Conservation (phyloP, 495 filamentous ascomycete species). For the Aspergillus asperescens region DNA sequence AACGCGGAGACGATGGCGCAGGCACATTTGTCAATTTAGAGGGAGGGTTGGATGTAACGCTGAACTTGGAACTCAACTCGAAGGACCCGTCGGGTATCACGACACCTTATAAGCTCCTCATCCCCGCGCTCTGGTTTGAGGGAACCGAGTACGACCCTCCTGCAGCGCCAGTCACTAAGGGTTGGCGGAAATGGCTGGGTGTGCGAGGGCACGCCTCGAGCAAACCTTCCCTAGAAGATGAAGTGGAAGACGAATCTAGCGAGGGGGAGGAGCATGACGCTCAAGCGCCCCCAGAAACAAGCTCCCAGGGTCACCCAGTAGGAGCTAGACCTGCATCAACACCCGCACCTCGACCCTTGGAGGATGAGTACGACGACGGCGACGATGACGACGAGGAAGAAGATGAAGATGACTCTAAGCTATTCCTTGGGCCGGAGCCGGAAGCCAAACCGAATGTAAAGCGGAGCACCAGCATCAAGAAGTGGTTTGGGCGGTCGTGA, state of each 20-base stretch:
- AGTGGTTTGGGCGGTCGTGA: slow-evolving; percentile 38
- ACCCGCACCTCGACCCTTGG: neutral
- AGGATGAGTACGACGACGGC: neutral
- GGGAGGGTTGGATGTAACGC: slow-evolving; percentile 72
- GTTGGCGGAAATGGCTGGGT: slow-evolving; percentile 42
- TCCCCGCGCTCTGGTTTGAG: slow-evolving; percentile 64
- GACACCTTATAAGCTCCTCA: slow-evolving; percentile 75
- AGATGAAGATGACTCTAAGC: slow-evolving; percentile 17
- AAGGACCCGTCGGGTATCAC: slow-evolving; percentile 86
- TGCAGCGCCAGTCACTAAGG: slow-evolving; percentile 33
- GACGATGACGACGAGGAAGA: slow-evolving; percentile 24
- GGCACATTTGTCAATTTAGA: slow-evolving; percentile 56
- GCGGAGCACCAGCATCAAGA: slow-evolving; percentile 22
- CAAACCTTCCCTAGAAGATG: slow-evolving; percentile 17
- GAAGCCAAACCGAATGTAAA: slow-evolving; percentile 16
- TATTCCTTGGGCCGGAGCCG: slow-evolving; percentile 11
- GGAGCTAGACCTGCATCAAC: neutral
- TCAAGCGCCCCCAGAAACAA: neutral
- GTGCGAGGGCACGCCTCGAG: slow-evolving; percentile 19
- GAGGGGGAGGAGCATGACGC: slow-evolving; percentile 22
- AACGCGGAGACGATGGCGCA: slow-evolving; percentile 39
- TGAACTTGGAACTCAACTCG: slow-evolving; percentile 83
- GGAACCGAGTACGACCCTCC: slow-evolving; percentile 41
- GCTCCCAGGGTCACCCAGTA: neutral
- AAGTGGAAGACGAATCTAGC: slow-evolving; percentile 16